Evolutionary conservation across 371 early-diverging fungal species (phyloP).

Genomic region (Globomyces sp.): DNA sequence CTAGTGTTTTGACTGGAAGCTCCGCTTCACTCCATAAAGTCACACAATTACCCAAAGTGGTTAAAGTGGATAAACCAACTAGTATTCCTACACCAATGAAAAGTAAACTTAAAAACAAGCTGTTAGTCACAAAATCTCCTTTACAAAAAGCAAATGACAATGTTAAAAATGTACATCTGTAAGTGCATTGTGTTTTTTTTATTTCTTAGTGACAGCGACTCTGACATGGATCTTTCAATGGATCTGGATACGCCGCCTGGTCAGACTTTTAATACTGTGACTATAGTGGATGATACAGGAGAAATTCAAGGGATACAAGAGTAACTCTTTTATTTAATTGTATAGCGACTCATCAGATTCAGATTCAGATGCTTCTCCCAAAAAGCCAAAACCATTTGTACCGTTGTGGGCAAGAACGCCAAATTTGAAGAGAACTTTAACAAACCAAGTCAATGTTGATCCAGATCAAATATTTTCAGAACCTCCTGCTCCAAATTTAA

Average conservation of each 20-base stretch:
- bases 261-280: background rate
- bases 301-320: constrained; percentile 1
- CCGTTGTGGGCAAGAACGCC: constrained; percentile 5
- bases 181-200: no score
- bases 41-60: no score
- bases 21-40: background rate
- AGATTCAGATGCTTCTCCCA: background rate
- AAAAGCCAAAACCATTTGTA: background rate
- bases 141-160: no score
- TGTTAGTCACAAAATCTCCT: no score
- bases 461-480: constrained; percentile 9
- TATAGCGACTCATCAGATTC: background rate
- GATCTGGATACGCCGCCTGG: no score
- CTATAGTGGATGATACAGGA: background rate
- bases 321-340: background rate
- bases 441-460: background rate
- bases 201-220: no score
- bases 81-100: no score
- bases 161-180: no score
- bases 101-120: no score
- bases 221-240: no score
- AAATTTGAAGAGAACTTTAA: background rate
- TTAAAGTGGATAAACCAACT: no score
- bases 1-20: background rate
- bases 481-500: background rate